Conservation (phyloP, 2,329 filamentous ascomycete genomes). For the Atkinsonella hypoxylon region DNA sequence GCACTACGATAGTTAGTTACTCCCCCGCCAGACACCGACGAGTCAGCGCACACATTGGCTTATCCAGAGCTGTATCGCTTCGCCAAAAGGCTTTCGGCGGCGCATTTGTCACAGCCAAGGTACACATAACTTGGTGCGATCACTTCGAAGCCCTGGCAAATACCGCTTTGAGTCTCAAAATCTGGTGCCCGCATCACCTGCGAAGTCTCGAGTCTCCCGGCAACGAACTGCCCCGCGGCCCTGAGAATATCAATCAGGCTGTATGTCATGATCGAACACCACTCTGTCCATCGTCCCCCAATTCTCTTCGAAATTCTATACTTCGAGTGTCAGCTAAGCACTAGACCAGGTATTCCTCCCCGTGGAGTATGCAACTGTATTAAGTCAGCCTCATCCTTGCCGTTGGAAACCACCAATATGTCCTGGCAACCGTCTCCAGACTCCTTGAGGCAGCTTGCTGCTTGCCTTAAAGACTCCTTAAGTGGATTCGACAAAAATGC, state of each 20-base stretch:
- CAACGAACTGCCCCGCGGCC: slow-evolving; percentile 1
- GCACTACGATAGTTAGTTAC: slow-evolving; percentile 4
- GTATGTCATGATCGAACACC: slow-evolving; percentile 1
- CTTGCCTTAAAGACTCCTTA: slow-evolving; percentile 83
- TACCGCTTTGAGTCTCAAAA: background rate
- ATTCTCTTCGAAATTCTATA: background rate
- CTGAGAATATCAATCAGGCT: background rate
- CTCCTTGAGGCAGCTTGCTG: slow-evolving; percentile 78
- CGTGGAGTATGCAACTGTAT: background rate
- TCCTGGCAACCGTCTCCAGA: slow-evolving; percentile 85
- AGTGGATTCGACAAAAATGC: slow-evolving; percentile 68
- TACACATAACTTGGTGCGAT: background rate
- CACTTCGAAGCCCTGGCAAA: background rate
- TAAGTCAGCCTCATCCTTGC: background rate
- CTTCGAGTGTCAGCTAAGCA: background rate
- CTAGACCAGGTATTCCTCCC: no score
- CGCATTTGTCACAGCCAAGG: background rate
- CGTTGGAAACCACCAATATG: slow-evolving; percentile 40
- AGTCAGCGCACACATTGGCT: slow-evolving; percentile 10
- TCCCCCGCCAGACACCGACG: slow-evolving; percentile 6
- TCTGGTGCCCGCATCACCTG: background rate
- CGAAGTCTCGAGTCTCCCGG: background rate
- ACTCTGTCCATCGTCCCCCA: background rate
- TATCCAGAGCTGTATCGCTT: slow-evolving; percentile 1
- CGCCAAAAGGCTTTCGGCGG: slow-evolving; percentile 1